Base-by-base conservation (phyloP, 306 rosid genomes). In the Astragalus membranaceus region DNA sequence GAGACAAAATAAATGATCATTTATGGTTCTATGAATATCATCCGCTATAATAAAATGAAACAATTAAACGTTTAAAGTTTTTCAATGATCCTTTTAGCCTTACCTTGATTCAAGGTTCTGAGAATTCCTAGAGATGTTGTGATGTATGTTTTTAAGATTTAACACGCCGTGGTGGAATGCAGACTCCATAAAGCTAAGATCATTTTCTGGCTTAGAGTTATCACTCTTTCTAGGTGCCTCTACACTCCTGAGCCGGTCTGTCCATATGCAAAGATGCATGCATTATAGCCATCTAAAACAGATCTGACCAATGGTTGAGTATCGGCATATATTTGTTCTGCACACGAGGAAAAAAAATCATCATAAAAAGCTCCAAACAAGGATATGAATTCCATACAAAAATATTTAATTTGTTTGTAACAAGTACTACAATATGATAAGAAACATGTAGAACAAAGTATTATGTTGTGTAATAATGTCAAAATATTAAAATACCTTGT, bases 191-290 rank as follows among this genome's bases (percentile, higher is more conserved):
- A 67, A 53, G 59, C 77, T 69, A 50, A 77, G 77, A 50, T 90
- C 97, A 79, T 87, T 93, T 79, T 90, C 96, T 3, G 87, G 86
- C 82, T 88, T 94, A 1, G 81, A 85, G 70, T 75, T 79, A 72
- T 88, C 88, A 47, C 81, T 84, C 82, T 84, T 88, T 58, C 72
- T 73, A 68, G 88, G 82, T 4, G 79, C 76, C 64, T 84, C 96
- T 60, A 83, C 75, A 23, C 90, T 67, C 98, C 98, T 2, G 98
- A 93, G 78, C 98, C 98, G 23, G 98, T 93, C 72, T 93, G 98
- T 69, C 98, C 98, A 77, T 88, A 93, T 11, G 98, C 98, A 72
- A 93, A 93, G 80, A 93, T 93, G 84, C 98, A 93, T 32, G 78
- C 96, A 69, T 93, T 93, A 74, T 72, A 93, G 56, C 98, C 98